Conservation (phyloP, 2,329 filamentous ascomycete genomes). For the Verticillium tricorpus region DNA sequence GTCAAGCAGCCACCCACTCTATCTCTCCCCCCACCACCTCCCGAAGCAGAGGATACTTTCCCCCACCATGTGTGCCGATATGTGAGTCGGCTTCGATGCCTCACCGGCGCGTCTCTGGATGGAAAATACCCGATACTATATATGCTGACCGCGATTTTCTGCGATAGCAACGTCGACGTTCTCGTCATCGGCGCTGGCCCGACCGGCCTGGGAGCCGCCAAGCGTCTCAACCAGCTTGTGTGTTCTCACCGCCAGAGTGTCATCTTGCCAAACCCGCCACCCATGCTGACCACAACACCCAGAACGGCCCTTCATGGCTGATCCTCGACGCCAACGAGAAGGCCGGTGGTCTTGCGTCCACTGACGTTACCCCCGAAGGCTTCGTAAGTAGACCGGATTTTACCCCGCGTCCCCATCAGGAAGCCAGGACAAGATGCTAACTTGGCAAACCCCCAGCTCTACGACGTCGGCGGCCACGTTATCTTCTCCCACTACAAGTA, state of each 20-base stretch:
- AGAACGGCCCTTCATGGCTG: slow-evolving; percentile 93
- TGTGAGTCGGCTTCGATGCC: slow-evolving; percentile 12
- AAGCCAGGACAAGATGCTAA: not conserved
- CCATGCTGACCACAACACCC: slow-evolving; percentile 10
- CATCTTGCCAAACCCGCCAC: slow-evolving; percentile 16
- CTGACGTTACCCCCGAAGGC: slow-evolving; percentile 90
- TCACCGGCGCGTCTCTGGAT: not conserved
- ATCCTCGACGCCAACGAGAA: slow-evolving; percentile 90
- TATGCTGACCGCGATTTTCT: slow-evolving; percentile 7
- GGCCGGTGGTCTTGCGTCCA: slow-evolving; percentile 92
- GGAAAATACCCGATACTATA: not conserved
- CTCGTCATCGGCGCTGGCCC: slow-evolving; percentile 97
- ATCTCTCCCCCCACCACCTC: not conserved
- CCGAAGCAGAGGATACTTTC: slow-evolving; percentile 2
- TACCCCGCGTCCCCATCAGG: not conserved
- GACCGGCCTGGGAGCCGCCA: slow-evolving; percentile 95
- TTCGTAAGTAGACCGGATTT: slow-evolving; percentile 65
- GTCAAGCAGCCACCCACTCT: not conserved
- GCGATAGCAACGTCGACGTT: slow-evolving; percentile 79
- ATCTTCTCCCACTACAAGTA: slow-evolving; percentile 99
- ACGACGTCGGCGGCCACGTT: slow-evolving; percentile 97
- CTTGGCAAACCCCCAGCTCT: slow-evolving; percentile 59
- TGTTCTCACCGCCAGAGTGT: slow-evolving; percentile 32
- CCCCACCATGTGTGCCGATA: slow-evolving; percentile 21
- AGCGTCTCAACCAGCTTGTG: slow-evolving; percentile 96